A percentile compares a stretch with the other conserved stretches of the same genome.
Conservation (phyloP, 257 asterid genomes). For the Jaltomata sinuosa region DNA sequence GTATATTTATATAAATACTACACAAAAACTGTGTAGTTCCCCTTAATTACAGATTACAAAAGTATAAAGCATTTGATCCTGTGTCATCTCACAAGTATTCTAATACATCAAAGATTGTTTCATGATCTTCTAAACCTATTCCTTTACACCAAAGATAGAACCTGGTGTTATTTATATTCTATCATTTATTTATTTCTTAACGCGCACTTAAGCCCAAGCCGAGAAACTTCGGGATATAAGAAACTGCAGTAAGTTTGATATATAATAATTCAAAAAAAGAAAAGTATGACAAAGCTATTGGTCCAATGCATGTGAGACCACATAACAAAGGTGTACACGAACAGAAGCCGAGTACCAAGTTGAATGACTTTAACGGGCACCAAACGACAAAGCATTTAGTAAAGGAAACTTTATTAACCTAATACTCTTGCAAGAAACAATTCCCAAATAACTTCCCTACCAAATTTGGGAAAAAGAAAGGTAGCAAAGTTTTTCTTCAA, state of each 20-base stretch:
- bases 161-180: not conserved
- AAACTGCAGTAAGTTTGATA: not conserved
- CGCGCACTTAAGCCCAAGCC: not conserved
- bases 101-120: too few species aligned
- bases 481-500: not conserved
- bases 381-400: not conserved
- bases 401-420: not conserved
- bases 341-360: not conserved
- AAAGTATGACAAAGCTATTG: not conserved
- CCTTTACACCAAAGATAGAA: too few species aligned
- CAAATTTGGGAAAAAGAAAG: not conserved
- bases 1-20: too few species aligned
- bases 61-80: too few species aligned
- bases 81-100: too few species aligned
- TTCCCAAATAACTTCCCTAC: not conserved
- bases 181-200: not conserved
- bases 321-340: not conserved
- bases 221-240: not conserved
- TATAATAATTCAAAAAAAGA: not conserved
- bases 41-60: too few species aligned
- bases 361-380: not conserved
- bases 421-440: not conserved
- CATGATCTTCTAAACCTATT: too few species aligned
- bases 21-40: too few species aligned
- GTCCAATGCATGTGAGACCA: not conserved